phyloP scores from a whole-genome alignment of 2,329 filamentous ascomycete species.

The Emmonsiellopsis sp. region DNA sequence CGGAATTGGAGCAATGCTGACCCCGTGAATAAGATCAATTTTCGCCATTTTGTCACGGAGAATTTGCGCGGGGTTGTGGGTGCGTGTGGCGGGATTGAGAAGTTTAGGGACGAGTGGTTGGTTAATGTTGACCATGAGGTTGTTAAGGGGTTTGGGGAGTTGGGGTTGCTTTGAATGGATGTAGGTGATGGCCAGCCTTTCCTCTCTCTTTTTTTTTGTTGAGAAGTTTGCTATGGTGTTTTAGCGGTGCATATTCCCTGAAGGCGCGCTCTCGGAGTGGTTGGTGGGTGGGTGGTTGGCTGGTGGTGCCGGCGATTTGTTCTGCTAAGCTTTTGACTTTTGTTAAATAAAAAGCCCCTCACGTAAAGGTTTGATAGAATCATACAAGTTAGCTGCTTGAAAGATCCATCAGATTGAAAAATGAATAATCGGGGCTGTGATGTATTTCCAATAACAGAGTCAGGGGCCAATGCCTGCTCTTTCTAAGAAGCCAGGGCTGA shows the following conservation, averaged over 20 bases:
- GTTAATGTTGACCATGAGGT: constrained; percentile 36
- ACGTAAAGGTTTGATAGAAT: no score
- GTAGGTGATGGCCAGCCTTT: background rate
- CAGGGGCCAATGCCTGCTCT: no score
- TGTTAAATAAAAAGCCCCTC: no score
- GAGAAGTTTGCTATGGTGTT: background rate
- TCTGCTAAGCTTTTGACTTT: no score
- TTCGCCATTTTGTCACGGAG: constrained; percentile 35
- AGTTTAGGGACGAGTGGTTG: constrained; percentile 34
- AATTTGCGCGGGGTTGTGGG: constrained; percentile 30
- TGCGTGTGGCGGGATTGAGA: constrained; percentile 31
- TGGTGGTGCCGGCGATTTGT: background rate
- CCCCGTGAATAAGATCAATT: constrained; percentile 34
- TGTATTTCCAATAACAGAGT: no score
- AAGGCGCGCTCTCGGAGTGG: no score
- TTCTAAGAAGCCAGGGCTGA: no score
- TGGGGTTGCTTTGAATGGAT: constrained; percentile 8
- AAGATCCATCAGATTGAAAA: no score
- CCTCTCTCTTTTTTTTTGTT: background rate
- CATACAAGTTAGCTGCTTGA: no score
- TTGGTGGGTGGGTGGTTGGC: background rate
- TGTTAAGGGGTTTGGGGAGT: constrained; percentile 19
- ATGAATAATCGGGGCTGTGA: no score
- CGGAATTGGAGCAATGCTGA: constrained; percentile 32
- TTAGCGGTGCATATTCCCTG: background rate